phyloP scores from a whole-genome alignment of 169 alveolate species.

The Cryptosporidium tyzzeri region DNA sequence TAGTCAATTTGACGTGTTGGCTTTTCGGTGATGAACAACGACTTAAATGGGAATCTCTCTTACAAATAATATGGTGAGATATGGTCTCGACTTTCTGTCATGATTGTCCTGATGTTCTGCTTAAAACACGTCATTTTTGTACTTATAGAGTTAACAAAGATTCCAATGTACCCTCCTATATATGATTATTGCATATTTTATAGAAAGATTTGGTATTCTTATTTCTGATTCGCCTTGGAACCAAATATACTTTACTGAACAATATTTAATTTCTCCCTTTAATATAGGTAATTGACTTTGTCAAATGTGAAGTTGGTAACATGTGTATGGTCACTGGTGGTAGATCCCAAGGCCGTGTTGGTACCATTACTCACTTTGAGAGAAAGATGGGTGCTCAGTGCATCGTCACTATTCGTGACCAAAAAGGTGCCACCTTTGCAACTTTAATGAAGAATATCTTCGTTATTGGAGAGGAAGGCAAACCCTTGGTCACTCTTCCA shows the following conservation, averaged over 20 bases:
- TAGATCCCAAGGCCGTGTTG: constrained; percentile 99
- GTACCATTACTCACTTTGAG: constrained; percentile 94
- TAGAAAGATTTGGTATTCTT: neutral
- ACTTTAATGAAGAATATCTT: constrained; percentile 96
- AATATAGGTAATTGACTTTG: constrained; percentile 86
- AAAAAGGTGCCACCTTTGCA: constrained; percentile 93
- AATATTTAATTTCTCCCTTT: neutral
- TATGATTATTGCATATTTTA: neutral
- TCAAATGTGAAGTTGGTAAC: constrained; percentile 95
- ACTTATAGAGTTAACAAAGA: neutral
- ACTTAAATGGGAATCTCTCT: constrained; percentile 76
- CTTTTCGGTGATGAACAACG: constrained; percentile 64
- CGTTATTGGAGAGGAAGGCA: constrained; percentile 95
- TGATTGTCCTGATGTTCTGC: constrained; percentile 57
- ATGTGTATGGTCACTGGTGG: constrained; percentile 97
- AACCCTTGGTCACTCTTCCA: constrained; percentile 94
- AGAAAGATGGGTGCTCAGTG: constrained; percentile 93
- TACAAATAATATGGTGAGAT: constrained; percentile 45
- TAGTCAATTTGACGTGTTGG: neutral
- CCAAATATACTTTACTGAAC: neutral
- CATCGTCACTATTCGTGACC: constrained; percentile 84
- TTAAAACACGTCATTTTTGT: neutral
- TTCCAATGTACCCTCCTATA: neutral
- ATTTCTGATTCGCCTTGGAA: neutral
- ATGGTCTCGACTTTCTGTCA: constrained; percentile 53